Base-by-base conservation (phyloP, 495 filamentous ascomycete species). In the Cercophora scortea region DNA sequence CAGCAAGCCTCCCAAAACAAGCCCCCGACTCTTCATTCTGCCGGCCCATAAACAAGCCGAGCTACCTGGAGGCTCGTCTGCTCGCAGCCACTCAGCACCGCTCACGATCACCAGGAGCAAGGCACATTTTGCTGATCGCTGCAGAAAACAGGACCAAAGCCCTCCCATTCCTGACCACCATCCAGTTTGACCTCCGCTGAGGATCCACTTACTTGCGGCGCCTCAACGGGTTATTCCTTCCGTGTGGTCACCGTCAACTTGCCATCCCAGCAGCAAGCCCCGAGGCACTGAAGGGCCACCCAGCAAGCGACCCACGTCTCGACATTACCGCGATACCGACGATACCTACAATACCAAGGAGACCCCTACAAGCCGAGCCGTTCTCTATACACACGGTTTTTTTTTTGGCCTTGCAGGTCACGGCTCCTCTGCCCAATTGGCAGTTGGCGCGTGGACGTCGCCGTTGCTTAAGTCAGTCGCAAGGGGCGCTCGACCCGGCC, bases 91-190 rank as follows among this genome's bases (percentile, higher is more conserved):
- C 49, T 57, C 53, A 40, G 38, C 35, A 38, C 58, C 56, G 59
- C 49, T 59, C 53, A 40, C 36, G 32, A 38, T 17, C 45, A 36
- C 46, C 41, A 43, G 35, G 47, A 43, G 46, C 58, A 60, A 62
- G 63, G 63, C 57, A 61, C 54, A 56, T 51, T 47, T 59, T 55
- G 61, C 63, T 64, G 63, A 64, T 64, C 63, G 61, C 59, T 59
- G 63, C 55, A 61, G 56, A 53, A 66, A 64, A 60, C 60, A 54
- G 59, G 57, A 49, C 58, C 47, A 46, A 41, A 50, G 52, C 32
- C 45, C 35, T 48, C 48, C 57, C 25, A 10, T 13, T 58, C 56
- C 58, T 60, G 58, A 59, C 54, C 61, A 55, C 47, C 55, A 49
- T 49, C 48, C 49, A 43, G 40, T 32, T 50, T 50, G 18, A 41